Evolutionary conservation across 1,139 yeast species (phyloP).

Genomic region (Eremothecium coryli): DNA sequence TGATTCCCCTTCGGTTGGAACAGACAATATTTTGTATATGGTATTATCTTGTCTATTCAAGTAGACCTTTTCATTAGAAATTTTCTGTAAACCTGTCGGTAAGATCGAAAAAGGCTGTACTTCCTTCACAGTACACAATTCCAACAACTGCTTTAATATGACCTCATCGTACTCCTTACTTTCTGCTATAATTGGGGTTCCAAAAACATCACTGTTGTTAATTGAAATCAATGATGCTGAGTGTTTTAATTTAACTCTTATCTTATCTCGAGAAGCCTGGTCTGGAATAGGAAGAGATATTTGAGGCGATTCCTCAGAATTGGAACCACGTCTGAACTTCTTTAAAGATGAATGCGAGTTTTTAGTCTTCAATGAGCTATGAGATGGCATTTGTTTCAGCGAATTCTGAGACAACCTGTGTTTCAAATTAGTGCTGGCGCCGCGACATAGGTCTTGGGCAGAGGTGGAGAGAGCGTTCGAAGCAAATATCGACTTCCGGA

Average conservation of each 20-base stretch:
- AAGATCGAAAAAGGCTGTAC: conserved; percentile 1
- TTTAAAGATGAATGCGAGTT: conserved; percentile 28
- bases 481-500: conserved; percentile 19
- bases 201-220: conserved; percentile 22
- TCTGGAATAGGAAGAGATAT: conserved; percentile 55
- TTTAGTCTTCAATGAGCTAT: conserved; percentile 25
- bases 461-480: conserved; percentile 2
- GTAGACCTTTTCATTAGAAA: conserved; percentile 9
- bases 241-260: conserved; percentile 43
- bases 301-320: conserved; percentile 18
- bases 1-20: conserved; percentile 10
- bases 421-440: conserved; percentile 13
- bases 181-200: conserved; percentile 5
- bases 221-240: conserved; percentile 44
- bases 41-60: conserved; percentile 6
- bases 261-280: conserved; percentile 44
- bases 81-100: conserved; percentile 5
- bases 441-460: conserved; percentile 3
- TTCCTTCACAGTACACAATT: conserved; percentile 21
- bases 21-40: conserved; percentile 11
- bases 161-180: conserved; percentile 22
- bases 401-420: conserved; percentile 21
- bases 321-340: conserved; percentile 25
- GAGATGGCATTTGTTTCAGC: conserved; percentile 25
- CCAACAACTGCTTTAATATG: conserved; percentile 19